Conservation (phyloP, 495 filamentous ascomycete genomes). For the Penicillium manginii region DNA sequence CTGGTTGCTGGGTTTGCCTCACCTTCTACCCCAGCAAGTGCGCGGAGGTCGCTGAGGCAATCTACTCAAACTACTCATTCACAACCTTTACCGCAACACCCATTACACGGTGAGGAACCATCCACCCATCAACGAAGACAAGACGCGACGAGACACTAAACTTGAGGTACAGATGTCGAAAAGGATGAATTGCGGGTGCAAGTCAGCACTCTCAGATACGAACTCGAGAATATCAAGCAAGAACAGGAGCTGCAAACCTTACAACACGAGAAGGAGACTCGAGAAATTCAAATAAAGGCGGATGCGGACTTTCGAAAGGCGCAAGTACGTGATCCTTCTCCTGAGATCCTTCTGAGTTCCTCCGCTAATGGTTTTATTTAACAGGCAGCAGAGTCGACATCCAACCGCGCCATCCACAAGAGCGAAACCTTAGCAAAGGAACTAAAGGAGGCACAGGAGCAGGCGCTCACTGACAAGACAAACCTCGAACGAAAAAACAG, state of each 20-base stretch:
- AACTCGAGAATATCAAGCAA: conserved; percentile 75
- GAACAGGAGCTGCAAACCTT: conserved; percentile 79
- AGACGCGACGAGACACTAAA: conserved; percentile 17
- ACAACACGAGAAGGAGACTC: conserved; percentile 79
- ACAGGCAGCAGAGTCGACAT: conserved; percentile 68
- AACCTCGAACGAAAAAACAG: conserved; percentile 73
- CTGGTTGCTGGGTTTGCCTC: conserved; percentile 36
- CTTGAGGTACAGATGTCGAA: conserved; percentile 36
- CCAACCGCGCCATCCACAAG: conserved; percentile 67
- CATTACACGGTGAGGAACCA: conserved; percentile 22
- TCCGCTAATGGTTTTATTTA: neutral
- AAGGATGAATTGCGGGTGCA: conserved; percentile 73
- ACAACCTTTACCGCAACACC: conserved; percentile 28
- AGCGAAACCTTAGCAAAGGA: conserved; percentile 73
- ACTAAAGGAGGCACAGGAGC: conserved; percentile 69
- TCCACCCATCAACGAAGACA: neutral
- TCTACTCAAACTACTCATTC: conserved; percentile 34
- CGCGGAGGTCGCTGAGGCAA: conserved; percentile 32
- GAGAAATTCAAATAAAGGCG: conserved; percentile 71
- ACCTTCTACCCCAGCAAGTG: conserved; percentile 36
- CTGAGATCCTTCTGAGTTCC: neutral
- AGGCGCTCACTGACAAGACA: conserved; percentile 65
- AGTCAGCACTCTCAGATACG: conserved; percentile 69
- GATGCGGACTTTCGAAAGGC: conserved; percentile 85
- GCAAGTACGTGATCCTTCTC: conserved; percentile 52